Evolutionary conservation across 768 basidiomycete species (phyloP).

Genomic region (Daedaleopsis nitida): DNA sequence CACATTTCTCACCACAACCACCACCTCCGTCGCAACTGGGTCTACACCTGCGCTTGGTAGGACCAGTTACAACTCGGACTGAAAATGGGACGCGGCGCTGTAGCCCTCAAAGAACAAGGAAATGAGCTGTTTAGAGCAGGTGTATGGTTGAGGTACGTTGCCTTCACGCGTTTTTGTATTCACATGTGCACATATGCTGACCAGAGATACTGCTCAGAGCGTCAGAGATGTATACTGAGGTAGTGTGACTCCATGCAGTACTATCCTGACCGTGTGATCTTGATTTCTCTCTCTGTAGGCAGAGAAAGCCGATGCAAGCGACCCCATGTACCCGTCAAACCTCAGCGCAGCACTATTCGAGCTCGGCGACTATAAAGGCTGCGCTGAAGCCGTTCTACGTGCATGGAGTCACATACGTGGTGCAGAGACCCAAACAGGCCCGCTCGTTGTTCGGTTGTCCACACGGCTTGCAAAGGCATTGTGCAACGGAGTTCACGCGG

Average conservation of each 20-base stretch:
- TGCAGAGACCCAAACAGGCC: too few species aligned
- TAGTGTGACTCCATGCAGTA: too few species aligned
- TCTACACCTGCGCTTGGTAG: too few species aligned
- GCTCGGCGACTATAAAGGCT: constrained; percentile 12
- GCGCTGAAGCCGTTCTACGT: constrained; percentile 11
- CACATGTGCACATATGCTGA: not conserved
- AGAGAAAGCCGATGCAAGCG: not conserved
- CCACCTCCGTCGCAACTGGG: too few species aligned
- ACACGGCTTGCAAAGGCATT: too few species aligned
- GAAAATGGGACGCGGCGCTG: not conserved
- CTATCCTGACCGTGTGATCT: too few species aligned
- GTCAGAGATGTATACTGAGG: too few species aligned
- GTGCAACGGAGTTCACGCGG: too few species aligned
- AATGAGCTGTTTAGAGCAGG: constrained; percentile 5
- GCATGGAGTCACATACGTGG: not conserved
- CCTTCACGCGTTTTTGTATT: not conserved
- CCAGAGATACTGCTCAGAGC: not conserved
- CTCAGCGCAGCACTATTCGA: constrained; percentile 23
- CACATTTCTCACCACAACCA: too few species aligned
- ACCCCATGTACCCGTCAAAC: constrained; percentile 21
- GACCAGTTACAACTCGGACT: too few species aligned
- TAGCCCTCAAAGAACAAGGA: constrained; percentile 1
- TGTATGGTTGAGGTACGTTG: not conserved
- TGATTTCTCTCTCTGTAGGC: not conserved
- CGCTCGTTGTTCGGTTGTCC: too few species aligned